Evolutionary conservation across 1,139 yeast genomes (phyloP).

Genomic region (Yamadazyma friedrichii): DNA sequence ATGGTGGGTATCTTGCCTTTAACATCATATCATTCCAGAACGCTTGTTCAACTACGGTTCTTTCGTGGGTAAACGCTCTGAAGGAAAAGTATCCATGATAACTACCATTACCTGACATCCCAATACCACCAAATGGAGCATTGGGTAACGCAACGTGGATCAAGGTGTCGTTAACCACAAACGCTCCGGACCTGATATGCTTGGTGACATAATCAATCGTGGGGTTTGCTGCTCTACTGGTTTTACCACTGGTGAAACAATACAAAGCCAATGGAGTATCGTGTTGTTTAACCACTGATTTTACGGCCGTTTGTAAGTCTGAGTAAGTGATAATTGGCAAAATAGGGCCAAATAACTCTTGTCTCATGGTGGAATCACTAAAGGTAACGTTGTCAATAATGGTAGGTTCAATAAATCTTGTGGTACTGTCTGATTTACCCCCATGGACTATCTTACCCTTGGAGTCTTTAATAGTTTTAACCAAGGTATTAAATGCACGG

Average conservation of each 20-base stretch:
- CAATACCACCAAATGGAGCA: slow-evolving; percentile 93
- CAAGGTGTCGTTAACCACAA: slow-evolving; percentile 68
- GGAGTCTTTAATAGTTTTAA: slow-evolving; percentile 45
- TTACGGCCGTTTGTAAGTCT: slow-evolving; percentile 48
- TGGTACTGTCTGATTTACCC: slow-evolving; percentile 44
- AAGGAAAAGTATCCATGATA: slow-evolving; percentile 81
- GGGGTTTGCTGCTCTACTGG: slow-evolving; percentile 33
- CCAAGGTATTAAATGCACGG: slow-evolving; percentile 55
- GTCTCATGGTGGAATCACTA: slow-evolving; percentile 70
- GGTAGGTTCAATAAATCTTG: slow-evolving; percentile 72
- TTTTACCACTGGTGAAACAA: slow-evolving; percentile 55
- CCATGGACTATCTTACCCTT: slow-evolving; percentile 62
- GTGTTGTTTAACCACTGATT: slow-evolving; percentile 47
- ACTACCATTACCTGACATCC: slow-evolving; percentile 75
- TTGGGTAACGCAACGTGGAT: slow-evolving; percentile 69
- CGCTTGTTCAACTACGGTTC: slow-evolving; percentile 69
- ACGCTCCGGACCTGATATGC: slow-evolving; percentile 71
- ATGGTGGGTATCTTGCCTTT: slow-evolving; percentile 71
- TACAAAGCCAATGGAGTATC: slow-evolving; percentile 91
- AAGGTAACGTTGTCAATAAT: slow-evolving; percentile 59
- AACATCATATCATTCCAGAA: slow-evolving; percentile 61
- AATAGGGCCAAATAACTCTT: slow-evolving; percentile 84
- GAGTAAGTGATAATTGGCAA: slow-evolving; percentile 67
- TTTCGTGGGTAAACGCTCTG: slow-evolving; percentile 71
- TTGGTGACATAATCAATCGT: slow-evolving; percentile 54